Conservation (phyloP, 352 stramenopile species). For the Globisporangium echinulatum region DNA sequence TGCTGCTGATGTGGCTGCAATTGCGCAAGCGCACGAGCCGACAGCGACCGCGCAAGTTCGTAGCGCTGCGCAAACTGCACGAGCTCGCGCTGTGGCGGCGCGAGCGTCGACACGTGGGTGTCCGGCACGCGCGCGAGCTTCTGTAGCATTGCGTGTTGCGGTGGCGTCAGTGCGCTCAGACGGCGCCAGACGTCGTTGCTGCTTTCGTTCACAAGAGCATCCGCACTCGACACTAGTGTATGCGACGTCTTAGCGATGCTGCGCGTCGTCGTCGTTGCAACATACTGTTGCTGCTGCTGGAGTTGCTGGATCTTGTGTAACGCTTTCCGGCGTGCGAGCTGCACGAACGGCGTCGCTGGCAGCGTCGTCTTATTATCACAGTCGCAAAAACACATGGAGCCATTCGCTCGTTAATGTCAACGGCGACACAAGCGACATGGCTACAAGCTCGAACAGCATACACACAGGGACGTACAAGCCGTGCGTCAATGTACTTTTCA, state of each 20-base stretch:
- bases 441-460: background rate
- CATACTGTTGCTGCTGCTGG: background rate
- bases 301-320: slow-evolving; percentile 43
- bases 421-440: background rate
- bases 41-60: slow-evolving; percentile 30
- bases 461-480: slow-evolving; percentile 20
- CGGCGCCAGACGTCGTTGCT: slow-evolving; percentile 8
- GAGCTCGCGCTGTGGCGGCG: slow-evolving; percentile 31
- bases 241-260: background rate
- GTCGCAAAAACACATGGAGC: background rate
- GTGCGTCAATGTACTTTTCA: slow-evolving; percentile 33
- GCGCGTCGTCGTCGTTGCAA: background rate
- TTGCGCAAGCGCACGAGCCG: slow-evolving; percentile 21
- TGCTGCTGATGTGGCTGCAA: slow-evolving; percentile 35
- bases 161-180: slow-evolving; percentile 18
- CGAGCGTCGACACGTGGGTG: slow-evolving; percentile 27
- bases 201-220: slow-evolving; percentile 4
- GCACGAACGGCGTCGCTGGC: slow-evolving; percentile 41
- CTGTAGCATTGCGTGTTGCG: slow-evolving; percentile 33
- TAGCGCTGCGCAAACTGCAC: slow-evolving; percentile 53
- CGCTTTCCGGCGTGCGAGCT: slow-evolving; percentile 32
- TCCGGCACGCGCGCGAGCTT: slow-evolving; percentile 31
- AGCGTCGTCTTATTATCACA: slow-evolving; percentile 27
- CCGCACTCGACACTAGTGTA: background rate
- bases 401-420: background rate